A percentile compares a stretch with the other conserved stretches of the same genome.
Evolutionary conservation across 169 alveolate genomes (phyloP).

Genomic region (Plasmodium chabaudi): DNA sequence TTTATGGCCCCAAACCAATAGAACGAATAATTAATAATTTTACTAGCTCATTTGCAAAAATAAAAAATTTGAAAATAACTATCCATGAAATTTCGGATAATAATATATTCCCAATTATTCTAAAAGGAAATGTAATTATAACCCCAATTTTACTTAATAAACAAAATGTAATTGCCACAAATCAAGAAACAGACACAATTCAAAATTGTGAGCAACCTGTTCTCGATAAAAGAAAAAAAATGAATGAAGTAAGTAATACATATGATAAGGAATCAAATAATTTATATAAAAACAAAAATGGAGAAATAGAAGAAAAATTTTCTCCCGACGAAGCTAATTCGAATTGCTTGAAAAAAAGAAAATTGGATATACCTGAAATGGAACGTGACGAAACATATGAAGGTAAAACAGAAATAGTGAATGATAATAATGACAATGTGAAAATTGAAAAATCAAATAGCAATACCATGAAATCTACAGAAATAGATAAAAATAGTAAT

Average conservation of each 20-base stretch:
- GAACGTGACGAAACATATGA: neutral
- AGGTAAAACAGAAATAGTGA: neutral
- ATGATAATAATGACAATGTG: neutral
- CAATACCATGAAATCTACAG: neutral
- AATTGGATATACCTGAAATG: neutral
- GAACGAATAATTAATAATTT: constrained; percentile 69
- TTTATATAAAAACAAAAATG: neutral
- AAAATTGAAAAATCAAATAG: neutral
- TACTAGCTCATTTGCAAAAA: constrained; percentile 71
- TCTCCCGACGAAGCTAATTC: neutral
- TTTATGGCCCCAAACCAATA: constrained; percentile 87
- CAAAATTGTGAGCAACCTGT: neutral
- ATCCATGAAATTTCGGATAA: constrained; percentile 33
- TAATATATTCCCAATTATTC: constrained; percentile 28
- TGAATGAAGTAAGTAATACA: neutral
- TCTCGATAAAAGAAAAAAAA: neutral
- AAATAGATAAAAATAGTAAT: neutral
- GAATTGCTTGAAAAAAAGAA: constrained; percentile 17
- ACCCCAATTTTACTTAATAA: constrained; percentile 43
- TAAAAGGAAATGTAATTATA: constrained; percentile 56
- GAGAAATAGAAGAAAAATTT: neutral
- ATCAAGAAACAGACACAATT: neutral
- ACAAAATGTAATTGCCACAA: neutral
- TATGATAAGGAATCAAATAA: neutral
- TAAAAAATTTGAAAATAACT: constrained; percentile 67